Evolutionary conservation across 345 rosid species (phyloP).

Genomic region (Citrus inodora): DNA sequence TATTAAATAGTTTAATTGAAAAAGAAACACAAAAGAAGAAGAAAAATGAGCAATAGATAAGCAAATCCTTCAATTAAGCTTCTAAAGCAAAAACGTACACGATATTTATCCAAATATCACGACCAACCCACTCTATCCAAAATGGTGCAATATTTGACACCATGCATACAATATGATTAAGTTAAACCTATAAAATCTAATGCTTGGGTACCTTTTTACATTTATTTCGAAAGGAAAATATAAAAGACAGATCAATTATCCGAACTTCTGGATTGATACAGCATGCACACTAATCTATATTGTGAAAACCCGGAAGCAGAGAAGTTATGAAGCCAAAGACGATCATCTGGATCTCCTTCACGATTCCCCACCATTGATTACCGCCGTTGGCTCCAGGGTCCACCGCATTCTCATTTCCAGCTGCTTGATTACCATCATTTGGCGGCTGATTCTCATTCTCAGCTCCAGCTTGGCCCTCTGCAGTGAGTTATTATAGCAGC

Average conservation of each 20-base stretch:
- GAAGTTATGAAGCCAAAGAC: constrained; percentile 95
- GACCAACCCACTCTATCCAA: background rate
- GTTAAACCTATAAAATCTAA: background rate
- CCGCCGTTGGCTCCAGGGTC: constrained; percentile 46
- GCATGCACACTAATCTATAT: constrained; percentile 57
- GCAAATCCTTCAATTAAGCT: background rate
- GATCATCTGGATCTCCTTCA: constrained; percentile 95
- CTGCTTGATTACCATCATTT: constrained; percentile 47
- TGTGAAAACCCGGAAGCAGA: constrained; percentile 94
- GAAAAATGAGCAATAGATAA: background rate
- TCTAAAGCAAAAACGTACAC: background rate
- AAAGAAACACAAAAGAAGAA: background rate
- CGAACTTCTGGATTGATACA: background rate
- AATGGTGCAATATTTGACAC: constrained; percentile 2
- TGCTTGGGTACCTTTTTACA: background rate
- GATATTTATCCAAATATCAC: background rate
- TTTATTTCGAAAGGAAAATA: constrained; percentile 10
- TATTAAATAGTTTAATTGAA: background rate
- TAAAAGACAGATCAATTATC: background rate
- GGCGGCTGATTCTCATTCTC: constrained; percentile 59
- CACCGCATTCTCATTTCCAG: constrained; percentile 51
- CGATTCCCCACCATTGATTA: constrained; percentile 92
- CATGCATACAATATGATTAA: background rate
- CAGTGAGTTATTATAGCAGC: constrained; percentile 13
- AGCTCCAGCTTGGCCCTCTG: constrained; percentile 59